Evolutionary conservation across 2,329 filamentous ascomycete genomes (phyloP), one percentile per base, ranked within the genome.

Genomic region (Teratosphaeria pseudoeucalypti): DNA sequence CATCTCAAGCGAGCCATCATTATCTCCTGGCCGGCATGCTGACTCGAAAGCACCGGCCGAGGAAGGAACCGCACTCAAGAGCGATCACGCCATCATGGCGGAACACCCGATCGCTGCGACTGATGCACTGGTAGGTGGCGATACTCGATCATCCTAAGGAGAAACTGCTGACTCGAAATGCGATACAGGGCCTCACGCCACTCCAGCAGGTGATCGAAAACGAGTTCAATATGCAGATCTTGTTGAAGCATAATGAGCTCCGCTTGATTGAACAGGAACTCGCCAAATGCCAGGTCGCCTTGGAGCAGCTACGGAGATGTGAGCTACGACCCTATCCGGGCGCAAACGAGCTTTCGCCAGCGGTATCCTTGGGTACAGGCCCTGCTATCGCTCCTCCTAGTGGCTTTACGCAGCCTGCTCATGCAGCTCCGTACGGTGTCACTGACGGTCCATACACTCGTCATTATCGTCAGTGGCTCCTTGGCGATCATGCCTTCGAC

Each of bases 181-280:
- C n/a, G 9, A 6, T 49, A 32, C 23, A 26, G 26, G 60, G 58
- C 14, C 60, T 66, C 77, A 85, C 73, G 43, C 78, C 77, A 60
- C 81, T 87, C 63, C 84, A 84, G 70, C 86, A 92, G 67, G 82
- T 82, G 39, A 88, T 97, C 71, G 87, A 91, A 71, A 85, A 90
- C 63, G 89, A 96, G 75, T 87, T 97, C 73, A 89, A 91, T 69
- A 83, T 94, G 65, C 92, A 96, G 77, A 92, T 97, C 57, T 78
- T 97, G 64, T 78, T 95, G 72, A 97, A 96, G 79, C 94, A 99
- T 75, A 86, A 94, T 69, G 94, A 99, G 77, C 78, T 97, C 61
- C 89, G 92, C 60, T 81, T 96, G 66, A 96, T 97, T 73, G 90
- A 97, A 71, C 91, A 96, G 75, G 94, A 97, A 77, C 82, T 97